A percentile compares a stretch with the other conserved stretches of the same genome.
Evolutionary conservation across 257 asterid species (phyloP).

Genomic region (Osmanthus fragrans): DNA sequence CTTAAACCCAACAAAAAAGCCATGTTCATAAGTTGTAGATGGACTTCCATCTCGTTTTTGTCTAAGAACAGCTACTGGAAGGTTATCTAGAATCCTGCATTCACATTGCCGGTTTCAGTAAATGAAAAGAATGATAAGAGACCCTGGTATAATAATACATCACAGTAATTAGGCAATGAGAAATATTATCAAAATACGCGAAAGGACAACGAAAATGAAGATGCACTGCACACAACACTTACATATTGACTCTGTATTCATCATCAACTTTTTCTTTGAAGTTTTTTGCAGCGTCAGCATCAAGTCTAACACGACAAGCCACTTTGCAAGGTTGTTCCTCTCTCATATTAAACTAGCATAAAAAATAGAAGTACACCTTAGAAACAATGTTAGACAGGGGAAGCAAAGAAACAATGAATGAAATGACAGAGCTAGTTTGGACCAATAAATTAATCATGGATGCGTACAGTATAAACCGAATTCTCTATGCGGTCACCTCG

Average conservation of each 20-base stretch:
- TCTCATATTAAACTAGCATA: constrained; percentile 24
- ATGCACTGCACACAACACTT: neutral
- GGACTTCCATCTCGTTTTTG: constrained; percentile 31
- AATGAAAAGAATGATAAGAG: neutral
- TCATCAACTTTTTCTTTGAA: constrained; percentile 37
- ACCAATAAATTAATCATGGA: neutral
- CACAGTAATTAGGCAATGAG: neutral
- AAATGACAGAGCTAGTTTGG: neutral
- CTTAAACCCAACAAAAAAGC: constrained; percentile 34
- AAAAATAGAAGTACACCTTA: neutral
- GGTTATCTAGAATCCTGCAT: constrained; percentile 40
- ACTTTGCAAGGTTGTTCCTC: constrained; percentile 27
- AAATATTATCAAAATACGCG: neutral
- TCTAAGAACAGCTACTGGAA: constrained; percentile 35
- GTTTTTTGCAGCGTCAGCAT: constrained; percentile 35
- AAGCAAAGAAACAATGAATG: neutral
- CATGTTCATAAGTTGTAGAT: constrained; percentile 33
- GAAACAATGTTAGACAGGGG: neutral
- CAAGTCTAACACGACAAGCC: constrained; percentile 28
- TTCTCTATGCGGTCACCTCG: constrained; percentile 26
- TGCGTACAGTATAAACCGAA: constrained; percentile 7
- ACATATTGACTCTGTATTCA: constrained; percentile 39
- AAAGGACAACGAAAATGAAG: neutral
- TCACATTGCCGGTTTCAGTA: neutral
- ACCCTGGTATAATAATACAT: neutral